Evolutionary conservation across 768 basidiomycete species (phyloP).

Genomic region (Tylopilus balloui): DNA sequence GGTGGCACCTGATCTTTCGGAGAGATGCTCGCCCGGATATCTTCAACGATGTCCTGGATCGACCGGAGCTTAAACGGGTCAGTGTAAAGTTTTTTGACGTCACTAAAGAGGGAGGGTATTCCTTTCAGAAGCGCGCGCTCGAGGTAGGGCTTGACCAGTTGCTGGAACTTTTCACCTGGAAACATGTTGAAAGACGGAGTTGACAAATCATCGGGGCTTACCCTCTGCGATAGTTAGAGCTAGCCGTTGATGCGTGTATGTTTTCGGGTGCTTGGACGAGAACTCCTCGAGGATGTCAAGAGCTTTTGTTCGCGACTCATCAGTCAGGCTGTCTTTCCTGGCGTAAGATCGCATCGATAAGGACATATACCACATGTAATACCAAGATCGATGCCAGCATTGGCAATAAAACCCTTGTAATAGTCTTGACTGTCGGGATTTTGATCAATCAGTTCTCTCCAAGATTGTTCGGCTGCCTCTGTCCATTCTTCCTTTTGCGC

Average conservation of each 20-base stretch:
- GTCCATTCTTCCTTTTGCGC: conserved; percentile 33
- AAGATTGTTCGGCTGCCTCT: conserved; percentile 75
- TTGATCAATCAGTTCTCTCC: conserved; percentile 74
- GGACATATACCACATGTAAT: conserved; percentile 15
- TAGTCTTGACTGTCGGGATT: conserved; percentile 83
- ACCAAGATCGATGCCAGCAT: conserved; percentile 67
- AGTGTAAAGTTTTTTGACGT: conserved; percentile 80
- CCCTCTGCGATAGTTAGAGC: conserved; percentile 63
- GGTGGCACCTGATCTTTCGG: conserved; percentile 33
- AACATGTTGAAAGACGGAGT: not conserved
- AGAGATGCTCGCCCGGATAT: conserved; percentile 35
- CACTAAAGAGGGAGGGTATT: conserved; percentile 89
- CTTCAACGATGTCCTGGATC: conserved; percentile 68
- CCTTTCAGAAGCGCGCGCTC: conserved; percentile 70
- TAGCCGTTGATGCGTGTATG: conserved; percentile 68
- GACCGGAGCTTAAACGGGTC: conserved; percentile 58
- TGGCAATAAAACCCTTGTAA: conserved; percentile 67
- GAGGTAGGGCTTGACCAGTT: conserved; percentile 64
- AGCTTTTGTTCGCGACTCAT: conserved; percentile 49
- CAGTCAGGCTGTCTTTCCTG: conserved; percentile 39
- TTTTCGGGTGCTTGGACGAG: conserved; percentile 56
- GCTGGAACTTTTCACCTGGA: conserved; percentile 63
- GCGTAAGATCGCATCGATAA: conserved; percentile 11
- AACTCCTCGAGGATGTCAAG: conserved; percentile 58
- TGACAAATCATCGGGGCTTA: conserved; percentile 16